phyloP scores from a whole-genome alignment of 306 rosid genomes.

The Vicia faba region DNA sequence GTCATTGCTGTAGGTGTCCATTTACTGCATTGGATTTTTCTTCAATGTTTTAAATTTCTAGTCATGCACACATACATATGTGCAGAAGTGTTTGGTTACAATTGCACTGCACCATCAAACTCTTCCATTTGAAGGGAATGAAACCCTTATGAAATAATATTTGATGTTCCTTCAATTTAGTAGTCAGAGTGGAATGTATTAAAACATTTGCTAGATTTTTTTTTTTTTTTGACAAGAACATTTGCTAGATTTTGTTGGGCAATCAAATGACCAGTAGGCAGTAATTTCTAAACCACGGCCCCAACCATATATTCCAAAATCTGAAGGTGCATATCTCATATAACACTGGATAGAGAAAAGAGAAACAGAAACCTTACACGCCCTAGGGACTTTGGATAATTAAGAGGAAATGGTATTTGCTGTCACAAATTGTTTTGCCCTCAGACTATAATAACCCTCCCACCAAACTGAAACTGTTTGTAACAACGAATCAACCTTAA shows the following conservation, averaged over 20 bases:
- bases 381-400: background rate
- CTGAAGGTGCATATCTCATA: background rate
- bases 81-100: conserved; percentile 1
- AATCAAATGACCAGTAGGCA: too few species aligned
- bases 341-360: conserved; percentile 9
- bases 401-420: conserved; percentile 20
- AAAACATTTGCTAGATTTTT: too few species aligned
- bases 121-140: conserved; percentile 14
- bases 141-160: conserved; percentile 1
- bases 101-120: background rate
- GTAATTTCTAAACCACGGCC: too few species aligned
- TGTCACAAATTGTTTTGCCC: conserved; percentile 4
- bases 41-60: conserved; percentile 1
- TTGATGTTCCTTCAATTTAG: conserved; percentile 1
- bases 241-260: too few species aligned
- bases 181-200: background rate
- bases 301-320: too few species aligned
- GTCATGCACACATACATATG: conserved; percentile 15
- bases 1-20: conserved; percentile 76
- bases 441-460: conserved; percentile 15
- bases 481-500: background rate
- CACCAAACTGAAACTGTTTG: conserved; percentile 3
- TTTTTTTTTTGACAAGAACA: too few species aligned
- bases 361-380: conserved; percentile 6
- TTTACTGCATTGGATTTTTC: conserved; percentile 22